phyloP scores from a whole-genome alignment of 139 green algal genomes.

The Parachlorella kessleri region DNA sequence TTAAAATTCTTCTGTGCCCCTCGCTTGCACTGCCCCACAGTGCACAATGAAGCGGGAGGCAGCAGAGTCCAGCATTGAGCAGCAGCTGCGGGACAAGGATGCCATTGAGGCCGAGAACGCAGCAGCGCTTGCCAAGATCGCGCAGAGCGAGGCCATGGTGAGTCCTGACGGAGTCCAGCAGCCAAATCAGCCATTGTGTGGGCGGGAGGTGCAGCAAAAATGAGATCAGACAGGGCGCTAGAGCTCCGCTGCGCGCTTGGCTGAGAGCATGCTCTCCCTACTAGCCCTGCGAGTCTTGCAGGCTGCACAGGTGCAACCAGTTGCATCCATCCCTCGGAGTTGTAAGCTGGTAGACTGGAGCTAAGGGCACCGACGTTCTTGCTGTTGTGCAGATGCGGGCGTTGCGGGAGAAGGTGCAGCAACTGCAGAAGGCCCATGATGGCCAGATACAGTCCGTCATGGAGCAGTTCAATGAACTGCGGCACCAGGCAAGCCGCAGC shows the following conservation, averaged over 20 bases:
- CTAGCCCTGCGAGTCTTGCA: neutral
- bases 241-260: neutral
- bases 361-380: no score
- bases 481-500: slow-evolving; percentile 4
- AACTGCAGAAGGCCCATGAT: slow-evolving; percentile 46
- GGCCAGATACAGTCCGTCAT: slow-evolving; percentile 40
- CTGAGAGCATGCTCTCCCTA: neutral
- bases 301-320: neutral
- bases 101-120: slow-evolving; percentile 78
- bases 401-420: slow-evolving; percentile 38
- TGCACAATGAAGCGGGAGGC: slow-evolving; percentile 72
- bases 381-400: slow-evolving; percentile 43
- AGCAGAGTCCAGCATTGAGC: slow-evolving; percentile 69
- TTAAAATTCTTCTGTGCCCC: no score
- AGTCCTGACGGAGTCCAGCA: neutral
- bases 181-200: neutral
- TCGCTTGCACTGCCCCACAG: slow-evolving; percentile 35
- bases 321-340: no score
- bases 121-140: slow-evolving; percentile 57
- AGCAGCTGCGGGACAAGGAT: slow-evolving; percentile 76
- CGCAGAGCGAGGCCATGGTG: slow-evolving; percentile 77
- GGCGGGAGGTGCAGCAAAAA: neutral
- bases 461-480: slow-evolving; percentile 47
- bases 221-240: neutral
- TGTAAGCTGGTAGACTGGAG: no score